A percentile compares a stretch with the other conserved stretches of the same genome.
Conservation (phyloP, 208 protist genomes). For the Naegleria gruberi region DNA sequence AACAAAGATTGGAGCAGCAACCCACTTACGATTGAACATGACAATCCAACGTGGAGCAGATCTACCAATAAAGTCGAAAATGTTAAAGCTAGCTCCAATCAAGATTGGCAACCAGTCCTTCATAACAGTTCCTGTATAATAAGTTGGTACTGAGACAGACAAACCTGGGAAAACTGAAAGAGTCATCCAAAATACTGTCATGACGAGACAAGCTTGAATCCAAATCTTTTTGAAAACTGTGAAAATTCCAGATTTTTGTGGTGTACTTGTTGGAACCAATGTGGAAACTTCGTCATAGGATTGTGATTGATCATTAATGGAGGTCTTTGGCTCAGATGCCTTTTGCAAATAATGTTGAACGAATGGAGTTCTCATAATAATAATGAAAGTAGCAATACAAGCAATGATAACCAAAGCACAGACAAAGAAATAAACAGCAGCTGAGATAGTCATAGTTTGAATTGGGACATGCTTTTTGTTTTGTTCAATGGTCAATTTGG, state of each 20-base stretch:
- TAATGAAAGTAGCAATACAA: not conserved
- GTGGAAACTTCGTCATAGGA: not conserved
- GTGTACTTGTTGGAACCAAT: not conserved
- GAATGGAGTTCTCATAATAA: not conserved
- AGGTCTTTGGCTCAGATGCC: not conserved
- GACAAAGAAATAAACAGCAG: conserved; percentile 20
- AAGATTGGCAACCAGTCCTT: conserved; percentile 1
- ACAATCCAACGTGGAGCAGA: not conserved
- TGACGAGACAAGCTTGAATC: not conserved
- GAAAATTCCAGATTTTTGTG: not conserved
- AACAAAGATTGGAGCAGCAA: not conserved
- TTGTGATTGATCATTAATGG: not conserved
- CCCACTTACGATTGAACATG: not conserved
- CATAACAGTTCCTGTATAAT: not conserved
- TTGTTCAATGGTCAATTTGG: not conserved
- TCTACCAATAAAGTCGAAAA: conserved; percentile 20
- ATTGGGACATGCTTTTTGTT: not conserved
- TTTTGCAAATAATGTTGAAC: not conserved
- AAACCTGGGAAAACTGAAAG: conserved; percentile 10
- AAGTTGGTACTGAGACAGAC: not conserved
- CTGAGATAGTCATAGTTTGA: not conserved
- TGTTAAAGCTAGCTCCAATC: not conserved
- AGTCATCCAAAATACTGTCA: not conserved
- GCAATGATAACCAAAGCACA: not conserved
- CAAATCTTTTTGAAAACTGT: conserved; percentile 16